Evolutionary conservation across 2,329 filamentous ascomycete genomes (phyloP), one percentile per base, ranked within the genome.

Genomic region (Rutstroemia sp.): DNA sequence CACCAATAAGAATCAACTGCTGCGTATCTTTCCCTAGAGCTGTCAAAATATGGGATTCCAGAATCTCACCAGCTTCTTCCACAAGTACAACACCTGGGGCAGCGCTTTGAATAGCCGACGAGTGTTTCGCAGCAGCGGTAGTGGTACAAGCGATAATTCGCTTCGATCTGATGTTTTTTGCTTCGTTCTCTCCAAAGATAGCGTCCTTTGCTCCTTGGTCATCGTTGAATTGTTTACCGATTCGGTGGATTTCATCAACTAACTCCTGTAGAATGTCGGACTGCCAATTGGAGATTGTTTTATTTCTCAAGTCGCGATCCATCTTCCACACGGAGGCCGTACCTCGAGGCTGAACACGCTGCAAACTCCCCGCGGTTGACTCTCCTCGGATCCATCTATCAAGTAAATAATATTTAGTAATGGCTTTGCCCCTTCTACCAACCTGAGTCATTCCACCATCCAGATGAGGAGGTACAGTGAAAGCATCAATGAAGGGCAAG

Each of bases 31-130:
- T 67, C 0, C 75, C 73, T 56, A 89, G 63, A 0, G 86, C 79
- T 0, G 86, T 79, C 0, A 89, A 68, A 1, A 87, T 73, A 61
- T 89, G 86, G 1, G 77, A 76, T 66, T 90, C 87, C 0, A 89
- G 72, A 3, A 90, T 87, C 60, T 90, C 86, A 1, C 85, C 87
- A 0, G 86, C 87, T 68, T 90, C 87, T 66, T 90, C 87, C 0
- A 88, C 79, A 0, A 91, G 65, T 3, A 67, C 69, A 2, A 88
- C 73, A 1, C 82, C 81, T 0, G 84, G 83, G 0, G 71, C 68
- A 0, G 78, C 79, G 0, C 75, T 72, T 4, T 75, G 75, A 8
- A 90, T 75, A 1, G 79, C 72, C 0, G 76, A 69, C 0, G 75
- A 70, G 51, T 86, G 78, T 69, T 76, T 89, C 0, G 87, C 84